Evolutionary conservation across 1,139 yeast species (phyloP).

Genomic region (Yamadazyma trypodendri): DNA sequence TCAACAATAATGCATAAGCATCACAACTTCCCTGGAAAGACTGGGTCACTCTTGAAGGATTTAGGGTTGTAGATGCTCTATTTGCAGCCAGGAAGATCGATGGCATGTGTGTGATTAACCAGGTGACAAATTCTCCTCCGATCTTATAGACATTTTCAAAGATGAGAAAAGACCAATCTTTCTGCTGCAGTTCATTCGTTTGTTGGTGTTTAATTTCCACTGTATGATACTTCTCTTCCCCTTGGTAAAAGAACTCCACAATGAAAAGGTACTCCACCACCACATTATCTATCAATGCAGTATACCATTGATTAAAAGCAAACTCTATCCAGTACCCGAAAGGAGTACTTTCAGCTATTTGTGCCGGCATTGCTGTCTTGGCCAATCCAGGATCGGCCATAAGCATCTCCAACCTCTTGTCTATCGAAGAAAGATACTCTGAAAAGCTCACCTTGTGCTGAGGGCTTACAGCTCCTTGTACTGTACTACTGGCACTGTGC

Average conservation of each 20-base stretch:
- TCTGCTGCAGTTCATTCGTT: slow-evolving; percentile 16
- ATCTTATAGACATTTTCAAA: slow-evolving; percentile 49
- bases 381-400: slow-evolving; percentile 32
- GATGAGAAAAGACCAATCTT: slow-evolving; percentile 54
- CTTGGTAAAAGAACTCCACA: slow-evolving; percentile 64
- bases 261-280: slow-evolving; percentile 76
- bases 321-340: slow-evolving; percentile 68
- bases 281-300: slow-evolving; percentile 74
- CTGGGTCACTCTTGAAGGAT: slow-evolving; percentile 19
- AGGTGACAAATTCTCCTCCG: slow-evolving; percentile 39
- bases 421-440: slow-evolving; percentile 56
- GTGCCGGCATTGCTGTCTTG: slow-evolving; percentile 73
- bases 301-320: slow-evolving; percentile 69
- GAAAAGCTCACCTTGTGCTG: slow-evolving; percentile 22
- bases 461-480: slow-evolving; percentile 3
- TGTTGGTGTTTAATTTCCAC: slow-evolving; percentile 13
- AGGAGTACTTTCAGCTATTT: slow-evolving; percentile 78
- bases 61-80: slow-evolving; percentile 19
- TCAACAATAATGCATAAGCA: slow-evolving; percentile 73
- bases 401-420: slow-evolving; percentile 55
- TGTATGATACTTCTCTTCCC: slow-evolving; percentile 36
- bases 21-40: slow-evolving; percentile 52
- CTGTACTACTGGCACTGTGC: slow-evolving; percentile 4
- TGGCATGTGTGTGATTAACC: slow-evolving; percentile 36
- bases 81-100: slow-evolving; percentile 18